Evolutionary conservation across 2,329 filamentous ascomycete species (phyloP), one percentile per base, ranked within the genome.

Genomic region (Cercospora sp.): DNA sequence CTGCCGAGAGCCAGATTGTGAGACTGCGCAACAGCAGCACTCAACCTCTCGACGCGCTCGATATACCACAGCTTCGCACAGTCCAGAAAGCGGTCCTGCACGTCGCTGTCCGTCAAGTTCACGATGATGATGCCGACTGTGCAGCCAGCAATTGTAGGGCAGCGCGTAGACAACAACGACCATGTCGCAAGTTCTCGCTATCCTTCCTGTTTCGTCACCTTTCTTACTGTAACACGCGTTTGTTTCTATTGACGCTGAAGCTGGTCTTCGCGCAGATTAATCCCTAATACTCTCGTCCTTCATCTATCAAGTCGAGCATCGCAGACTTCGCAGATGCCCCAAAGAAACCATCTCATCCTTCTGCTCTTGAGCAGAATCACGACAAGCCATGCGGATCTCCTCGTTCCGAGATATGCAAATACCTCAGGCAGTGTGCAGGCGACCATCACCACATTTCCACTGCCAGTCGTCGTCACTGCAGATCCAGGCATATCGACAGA

Each of bases 201-300:
- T 18, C 31, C 30, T 60, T 36, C 61, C 42, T 36, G 36, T 63
- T 63, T 57, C 64, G 42, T 63, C 45, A 63, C 48, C 59, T 42
- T 68, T 67, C 62, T 48, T 57, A 69, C 63, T 62, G 64, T 67
- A 45, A 59, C 45, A 39, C 67, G 26, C 48, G 61, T 57, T 45
- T 48, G 63, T 67, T 60, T 63, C 63, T 66, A 64, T 69, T 68
- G 48, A 63, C 66, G 65, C 68, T 68, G 73, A 71, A 75, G 73
- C 73, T 71, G 73, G 73, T 71, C 74, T 75, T 74, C 73, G 59
- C 67, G 64, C 61, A 63, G 51, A 62, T 57, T 72, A 70, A 72
- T 71, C 60, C 16, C 63, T 60, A 62, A 60, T 59, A 55, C n/a
- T 33, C 59, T 31, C 23, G 31, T 61, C 13, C 31, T 36, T 39